Evolutionary conservation across 2,329 filamentous ascomycete species (phyloP).

Genomic region (Plectosphaerella plurivora): DNA sequence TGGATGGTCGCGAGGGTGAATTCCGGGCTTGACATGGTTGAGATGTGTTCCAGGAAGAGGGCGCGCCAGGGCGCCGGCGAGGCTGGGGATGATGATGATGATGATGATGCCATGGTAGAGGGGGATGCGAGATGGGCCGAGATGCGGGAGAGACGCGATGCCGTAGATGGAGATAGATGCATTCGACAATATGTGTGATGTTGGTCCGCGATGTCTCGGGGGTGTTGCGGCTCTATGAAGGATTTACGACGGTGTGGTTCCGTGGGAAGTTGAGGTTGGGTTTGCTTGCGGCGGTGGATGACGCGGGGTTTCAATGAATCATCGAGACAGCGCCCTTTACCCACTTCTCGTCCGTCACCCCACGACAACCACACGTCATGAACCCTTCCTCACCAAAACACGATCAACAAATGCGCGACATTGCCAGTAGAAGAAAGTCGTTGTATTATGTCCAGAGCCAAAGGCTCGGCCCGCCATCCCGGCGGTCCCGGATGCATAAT

Average conservation of each 20-base stretch:
- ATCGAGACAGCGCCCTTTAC: not conserved
- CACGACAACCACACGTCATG: too few relatives aligned
- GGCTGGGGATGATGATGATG: conserved; percentile 8
- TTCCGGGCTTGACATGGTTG: conserved; percentile 39
- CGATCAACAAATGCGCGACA: too few relatives aligned
- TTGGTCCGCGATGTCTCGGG: not conserved
- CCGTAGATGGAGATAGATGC: conserved; percentile 7
- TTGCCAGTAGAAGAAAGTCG: too few relatives aligned
- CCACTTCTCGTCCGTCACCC: too few relatives aligned
- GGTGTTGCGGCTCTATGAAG: not conserved
- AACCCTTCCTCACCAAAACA: too few relatives aligned
- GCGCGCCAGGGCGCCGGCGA: conserved; percentile 48
- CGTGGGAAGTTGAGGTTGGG: not conserved
- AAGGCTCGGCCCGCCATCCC: too few relatives aligned
- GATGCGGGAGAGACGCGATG: conserved; percentile 12
- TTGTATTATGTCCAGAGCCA: too few relatives aligned
- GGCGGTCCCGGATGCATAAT: not conserved
- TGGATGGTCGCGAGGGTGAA: conserved; percentile 50
- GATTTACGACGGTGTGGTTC: not conserved
- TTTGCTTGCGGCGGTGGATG: not conserved
- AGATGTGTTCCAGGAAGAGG: conserved; percentile 46
- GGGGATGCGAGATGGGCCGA: conserved; percentile 5
- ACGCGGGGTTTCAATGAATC: not conserved
- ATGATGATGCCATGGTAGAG: conserved; percentile 3
- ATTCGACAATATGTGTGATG: not conserved